Percentiles rank a stretch among this genome's conserved stretches.
Evolutionary conservation across 1,284 basidiomycete genomes (phyloP).

Genomic region (Cryptococcus sp.): DNA sequence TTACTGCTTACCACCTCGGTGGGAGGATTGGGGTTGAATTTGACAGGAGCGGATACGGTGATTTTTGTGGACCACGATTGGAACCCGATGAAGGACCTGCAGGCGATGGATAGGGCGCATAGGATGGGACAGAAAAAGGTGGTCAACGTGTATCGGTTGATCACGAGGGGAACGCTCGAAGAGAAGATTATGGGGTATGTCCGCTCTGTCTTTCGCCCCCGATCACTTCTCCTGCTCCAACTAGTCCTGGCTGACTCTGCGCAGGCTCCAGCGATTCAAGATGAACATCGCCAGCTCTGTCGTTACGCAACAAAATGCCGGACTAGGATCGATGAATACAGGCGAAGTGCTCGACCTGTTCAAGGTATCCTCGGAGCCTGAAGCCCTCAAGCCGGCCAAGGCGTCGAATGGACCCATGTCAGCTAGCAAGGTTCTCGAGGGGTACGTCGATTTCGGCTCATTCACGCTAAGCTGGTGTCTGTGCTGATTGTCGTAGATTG

Average conservation of each 20-base stretch:
- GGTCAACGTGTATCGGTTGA: slow-evolving; percentile 95
- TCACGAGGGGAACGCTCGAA: slow-evolving; percentile 94
- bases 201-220: neutral
- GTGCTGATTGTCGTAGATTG: slow-evolving; percentile 48
- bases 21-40: slow-evolving; percentile 88
- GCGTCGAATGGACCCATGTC: slow-evolving; percentile 56
- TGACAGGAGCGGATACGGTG: slow-evolving; percentile 98
- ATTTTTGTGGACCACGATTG: slow-evolving; percentile 99
- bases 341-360: slow-evolving; percentile 95
- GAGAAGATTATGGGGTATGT: slow-evolving; percentile 99
- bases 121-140: slow-evolving; percentile 98
- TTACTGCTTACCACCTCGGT: slow-evolving; percentile 94
- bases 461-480: no score
- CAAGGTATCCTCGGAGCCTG: slow-evolving; percentile 66
- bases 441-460: slow-evolving; percentile 27
- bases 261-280: slow-evolving; percentile 93
- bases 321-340: slow-evolving; percentile 91
- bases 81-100: slow-evolving; percentile 99
- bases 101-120: slow-evolving; percentile 99
- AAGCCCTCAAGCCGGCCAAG: slow-evolving; percentile 52
- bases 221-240: neutral
- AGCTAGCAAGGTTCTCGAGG: slow-evolving; percentile 75
- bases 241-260: slow-evolving; percentile 2
- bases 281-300: slow-evolving; percentile 95
- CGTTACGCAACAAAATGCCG: slow-evolving; percentile 95